These are phyloP conservation scores for Blastocystis sp. DNA, from an alignment of 352 stramenopile genomes.

Conservation along the genomic window DNA sequence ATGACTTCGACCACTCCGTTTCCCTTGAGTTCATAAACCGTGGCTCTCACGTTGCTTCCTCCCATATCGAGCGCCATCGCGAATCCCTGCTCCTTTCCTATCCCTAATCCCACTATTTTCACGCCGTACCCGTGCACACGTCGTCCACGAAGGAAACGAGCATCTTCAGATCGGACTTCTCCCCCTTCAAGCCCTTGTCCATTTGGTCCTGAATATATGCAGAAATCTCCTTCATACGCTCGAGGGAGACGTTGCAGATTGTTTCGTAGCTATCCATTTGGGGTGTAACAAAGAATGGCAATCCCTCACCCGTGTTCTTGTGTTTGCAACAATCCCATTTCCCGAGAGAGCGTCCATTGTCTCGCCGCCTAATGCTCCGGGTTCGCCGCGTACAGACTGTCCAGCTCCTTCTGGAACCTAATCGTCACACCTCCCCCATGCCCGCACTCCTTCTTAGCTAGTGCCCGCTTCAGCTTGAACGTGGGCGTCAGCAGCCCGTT, in stretches of 20 bases:
- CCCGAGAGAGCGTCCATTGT: too few species aligned
- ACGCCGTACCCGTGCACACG: not conserved
- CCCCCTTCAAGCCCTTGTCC: conserved; percentile 34
- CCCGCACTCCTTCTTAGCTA: conserved; percentile 43
- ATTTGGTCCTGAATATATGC: conserved; percentile 56
- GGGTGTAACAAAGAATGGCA: not conserved
- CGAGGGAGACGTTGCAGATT: conserved; percentile 29
- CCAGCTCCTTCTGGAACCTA: conserved; percentile 54
- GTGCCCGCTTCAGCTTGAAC: conserved; percentile 77
- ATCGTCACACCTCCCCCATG: not conserved
- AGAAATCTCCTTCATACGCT: conserved; percentile 48
- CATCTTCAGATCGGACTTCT: conserved; percentile 60
- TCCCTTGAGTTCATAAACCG: conserved; percentile 12
- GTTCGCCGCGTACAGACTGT: conserved; percentile 46
- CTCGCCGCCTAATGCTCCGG: conserved; percentile 25
- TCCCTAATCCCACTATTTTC: not conserved
- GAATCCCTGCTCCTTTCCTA: conserved; percentile 51
- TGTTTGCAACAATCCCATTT: too few species aligned
- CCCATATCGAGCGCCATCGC: conserved; percentile 55
- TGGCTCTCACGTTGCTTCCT: conserved; percentile 36
- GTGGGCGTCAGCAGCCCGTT: conserved; percentile 80
- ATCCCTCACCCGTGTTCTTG: too few species aligned
- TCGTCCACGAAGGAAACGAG: conserved; percentile 51
- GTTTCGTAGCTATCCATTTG: conserved; percentile 1
- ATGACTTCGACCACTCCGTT: conserved; percentile 49